Percentiles rank a stretch among this genome's conserved stretches.
These are phyloP conservation scores for Cyberlindnera nakhonratchasimensis DNA, from an alignment of 805 yeast species.

Conservation along the genomic window DNA sequence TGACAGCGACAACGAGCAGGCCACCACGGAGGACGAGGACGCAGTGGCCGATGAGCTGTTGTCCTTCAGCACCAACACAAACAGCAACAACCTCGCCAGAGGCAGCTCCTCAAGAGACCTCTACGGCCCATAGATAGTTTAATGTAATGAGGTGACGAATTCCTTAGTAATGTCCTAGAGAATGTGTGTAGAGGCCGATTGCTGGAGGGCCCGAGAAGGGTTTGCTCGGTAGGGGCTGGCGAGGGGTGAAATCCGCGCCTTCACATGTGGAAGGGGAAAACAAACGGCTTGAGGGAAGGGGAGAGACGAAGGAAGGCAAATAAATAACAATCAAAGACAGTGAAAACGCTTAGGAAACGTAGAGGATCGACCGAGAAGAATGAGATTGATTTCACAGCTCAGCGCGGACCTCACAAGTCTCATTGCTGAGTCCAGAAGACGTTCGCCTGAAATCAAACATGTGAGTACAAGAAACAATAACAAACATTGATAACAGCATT, in stretches of 20 bases:
- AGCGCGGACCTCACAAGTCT: conserved; percentile 56
- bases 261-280: no score
- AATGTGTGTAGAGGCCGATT: no score
- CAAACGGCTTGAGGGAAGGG: no score
- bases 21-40: conserved; percentile 3
- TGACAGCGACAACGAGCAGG: conserved; percentile 31
- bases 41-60: neutral
- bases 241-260: no score
- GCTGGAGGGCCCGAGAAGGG: no score
- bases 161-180: no score
- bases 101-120: neutral
- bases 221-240: no score
- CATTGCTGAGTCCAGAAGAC: conserved; percentile 66
- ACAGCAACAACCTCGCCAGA: neutral
- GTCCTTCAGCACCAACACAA: neutral
- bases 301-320: no score
- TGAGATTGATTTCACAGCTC: conserved; percentile 48
- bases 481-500: no score
- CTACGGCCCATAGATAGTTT: neutral
- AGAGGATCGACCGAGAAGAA: no score
- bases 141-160: neutral
- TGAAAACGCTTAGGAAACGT: neutral
- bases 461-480: conserved; percentile 31
- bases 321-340: neutral
- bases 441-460: conserved; percentile 63